A percentile compares a stretch with the other conserved stretches of the same genome.
Conservation (phyloP, 768 basidiomycete species). For the Phlegmacium glaucopus region DNA sequence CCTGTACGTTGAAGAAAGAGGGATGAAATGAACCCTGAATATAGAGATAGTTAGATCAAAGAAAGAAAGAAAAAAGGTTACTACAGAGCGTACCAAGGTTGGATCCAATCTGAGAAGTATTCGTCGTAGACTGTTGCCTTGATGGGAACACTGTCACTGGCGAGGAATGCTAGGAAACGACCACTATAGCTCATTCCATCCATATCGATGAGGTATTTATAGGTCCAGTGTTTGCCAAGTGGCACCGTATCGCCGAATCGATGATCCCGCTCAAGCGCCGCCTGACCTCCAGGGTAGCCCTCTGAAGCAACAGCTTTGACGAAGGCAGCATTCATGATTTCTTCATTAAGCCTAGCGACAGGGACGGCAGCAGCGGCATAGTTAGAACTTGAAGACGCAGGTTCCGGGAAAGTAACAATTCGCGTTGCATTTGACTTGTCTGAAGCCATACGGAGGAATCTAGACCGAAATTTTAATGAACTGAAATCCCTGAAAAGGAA, state of each 20-base stretch:
- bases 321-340: constrained; percentile 87
- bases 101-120: constrained; percentile 88
- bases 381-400: constrained; percentile 54
- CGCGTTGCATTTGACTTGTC: constrained; percentile 47
- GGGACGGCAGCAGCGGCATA: constrained; percentile 64
- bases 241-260: constrained; percentile 75
- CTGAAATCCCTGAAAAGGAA: neutral
- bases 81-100: constrained; percentile 59
- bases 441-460: constrained; percentile 77
- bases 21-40: constrained; percentile 90
- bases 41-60: neutral
- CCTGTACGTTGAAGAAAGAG: constrained; percentile 77
- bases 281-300: constrained; percentile 73
- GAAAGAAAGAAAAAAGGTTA: neutral
- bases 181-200: constrained; percentile 97
- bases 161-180: constrained; percentile 80
- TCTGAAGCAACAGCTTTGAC: constrained; percentile 69
- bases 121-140: constrained; percentile 92
- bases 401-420: constrained; percentile 69
- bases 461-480: neutral
- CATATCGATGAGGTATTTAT: constrained; percentile 89
- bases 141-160: constrained; percentile 84
- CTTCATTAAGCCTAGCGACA: constrained; percentile 58
- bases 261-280: constrained; percentile 58
- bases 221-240: constrained; percentile 85